These are phyloP conservation scores for Coemansia sp. DNA, from an alignment of 192 early-diverging fungal genomes.

Conservation along the genomic window DNA sequence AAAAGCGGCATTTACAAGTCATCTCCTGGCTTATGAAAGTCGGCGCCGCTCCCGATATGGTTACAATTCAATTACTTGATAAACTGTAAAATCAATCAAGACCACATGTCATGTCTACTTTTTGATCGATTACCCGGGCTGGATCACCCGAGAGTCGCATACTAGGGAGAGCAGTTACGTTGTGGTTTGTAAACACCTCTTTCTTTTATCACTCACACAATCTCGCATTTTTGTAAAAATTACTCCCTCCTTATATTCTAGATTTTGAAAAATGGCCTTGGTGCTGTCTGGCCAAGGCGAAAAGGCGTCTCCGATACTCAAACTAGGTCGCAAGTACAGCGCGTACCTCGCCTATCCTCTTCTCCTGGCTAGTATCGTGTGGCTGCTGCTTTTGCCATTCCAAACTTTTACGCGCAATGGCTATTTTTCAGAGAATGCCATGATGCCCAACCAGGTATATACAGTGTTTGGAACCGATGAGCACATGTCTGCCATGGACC, in stretches of 20 bases:
- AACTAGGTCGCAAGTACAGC: constrained; percentile 36
- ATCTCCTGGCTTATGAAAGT: constrained; percentile 40
- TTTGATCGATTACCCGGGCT: background rate
- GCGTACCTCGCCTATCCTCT: constrained; percentile 57
- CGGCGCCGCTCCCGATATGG: constrained; percentile 49
- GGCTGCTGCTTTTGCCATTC: constrained; percentile 66
- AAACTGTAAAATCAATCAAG: background rate
- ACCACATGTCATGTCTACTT: background rate
- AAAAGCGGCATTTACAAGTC: constrained; percentile 30
- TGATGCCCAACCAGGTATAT: constrained; percentile 68
- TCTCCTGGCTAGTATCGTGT: constrained; percentile 58
- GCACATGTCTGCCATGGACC: constrained; percentile 28
- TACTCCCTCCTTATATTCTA: background rate
- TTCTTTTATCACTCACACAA: background rate
- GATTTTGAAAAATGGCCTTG: constrained; percentile 29
- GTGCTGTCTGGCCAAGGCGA: constrained; percentile 52
- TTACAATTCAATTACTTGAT: constrained; percentile 42
- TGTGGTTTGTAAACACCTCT: background rate
- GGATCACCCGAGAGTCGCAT: background rate
- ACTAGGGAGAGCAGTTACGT: background rate
- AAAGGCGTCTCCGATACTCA: constrained; percentile 39
- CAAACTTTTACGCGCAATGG: constrained; percentile 62
- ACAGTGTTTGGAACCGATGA: constrained; percentile 24
- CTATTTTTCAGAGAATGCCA: constrained; percentile 79
- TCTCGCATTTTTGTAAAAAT: constrained; percentile 4